Evolutionary conservation across 192 early-diverging fungal genomes (phyloP), one percentile per base, ranked within the genome.

Genomic region (Coemansia reversa): DNA sequence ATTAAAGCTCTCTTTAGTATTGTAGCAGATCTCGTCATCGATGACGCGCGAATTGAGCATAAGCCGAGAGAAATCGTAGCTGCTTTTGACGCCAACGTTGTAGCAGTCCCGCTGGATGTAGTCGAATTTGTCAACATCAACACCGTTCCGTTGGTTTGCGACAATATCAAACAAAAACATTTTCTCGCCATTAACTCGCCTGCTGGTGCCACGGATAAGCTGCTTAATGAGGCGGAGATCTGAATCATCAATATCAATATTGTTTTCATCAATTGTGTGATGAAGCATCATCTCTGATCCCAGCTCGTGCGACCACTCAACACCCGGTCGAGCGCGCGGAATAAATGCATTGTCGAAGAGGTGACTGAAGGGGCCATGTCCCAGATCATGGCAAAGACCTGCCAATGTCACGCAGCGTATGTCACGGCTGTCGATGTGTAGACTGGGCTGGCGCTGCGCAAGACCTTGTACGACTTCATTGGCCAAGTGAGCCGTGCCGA

Each of bases 351-450:
- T 87, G 66, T 99, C 97, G 87, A 99, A 99, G 14, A 96, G 82
- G 68, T 99, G 97, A 66, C 91, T 93, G 74, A 91, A 97, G 1
- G 95, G 94, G 9, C 96, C 96, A 76, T 98, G 96, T n/a, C 95
- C 90, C 16, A 98, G 81, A 73, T 98, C 96, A 74, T 98, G 96
- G 63, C 91, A 92, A 16, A 98, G 76, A 11, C 94, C 96, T 27
- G 96, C 96, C 6, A 97, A 74, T 48, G 87, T 89, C 14, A 97
- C 86, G 76, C 92, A 94, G 75, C 88, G 87, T 28, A 92, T 76
- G 62, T 98, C 96, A 22, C 83, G 86, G 24, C 87, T 83, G 49
- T 79, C 86, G 45, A 94, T 94, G 22, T 84, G 85, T 22, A 95
- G 83, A 49, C 91, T 90, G 16, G 90, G 91, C 67, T 98, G 96